Evolutionary conservation across 306 rosid genomes (phyloP).

Genomic region (Sicyos edulis): DNA sequence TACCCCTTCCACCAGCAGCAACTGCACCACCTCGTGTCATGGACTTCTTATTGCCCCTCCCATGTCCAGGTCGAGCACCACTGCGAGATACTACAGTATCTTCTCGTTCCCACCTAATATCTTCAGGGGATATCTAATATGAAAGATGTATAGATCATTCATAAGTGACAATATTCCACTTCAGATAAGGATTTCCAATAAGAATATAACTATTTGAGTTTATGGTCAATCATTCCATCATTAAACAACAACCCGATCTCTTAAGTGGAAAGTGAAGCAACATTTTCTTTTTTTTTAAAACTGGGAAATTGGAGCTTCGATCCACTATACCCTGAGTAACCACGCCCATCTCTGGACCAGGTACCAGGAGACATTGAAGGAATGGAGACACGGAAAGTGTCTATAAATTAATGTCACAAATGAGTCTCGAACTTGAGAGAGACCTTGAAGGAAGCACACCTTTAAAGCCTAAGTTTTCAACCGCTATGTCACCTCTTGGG

Average conservation of each 20-base stretch:
- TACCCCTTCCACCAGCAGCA: conserved; percentile 65
- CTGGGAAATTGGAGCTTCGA: too few relatives aligned
- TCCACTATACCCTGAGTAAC: too few relatives aligned
- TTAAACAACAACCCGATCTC: neutral
- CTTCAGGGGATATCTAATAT: conserved; percentile 60
- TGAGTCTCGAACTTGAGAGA: too few relatives aligned
- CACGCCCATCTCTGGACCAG: too few relatives aligned
- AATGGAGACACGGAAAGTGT: too few relatives aligned
- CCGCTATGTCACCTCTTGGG: too few relatives aligned
- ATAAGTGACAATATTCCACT: neutral
- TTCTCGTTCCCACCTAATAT: conserved; percentile 72
- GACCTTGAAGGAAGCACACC: too few relatives aligned
- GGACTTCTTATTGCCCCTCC: conserved; percentile 62
- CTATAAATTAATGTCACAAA: too few relatives aligned
- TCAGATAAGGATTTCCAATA: neutral
- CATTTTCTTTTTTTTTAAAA: neutral
- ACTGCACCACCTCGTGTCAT: conserved; percentile 52
- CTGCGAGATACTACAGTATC: conserved; percentile 47
- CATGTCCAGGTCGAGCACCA: conserved; percentile 50
- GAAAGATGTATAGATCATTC: neutral
- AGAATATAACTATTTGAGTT: neutral
- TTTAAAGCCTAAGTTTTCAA: too few relatives aligned
- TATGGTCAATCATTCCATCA: neutral
- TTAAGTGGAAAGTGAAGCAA: neutral
- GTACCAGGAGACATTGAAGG: too few relatives aligned